Base-by-base conservation (phyloP, 2,329 filamentous ascomycete genomes). In the Fusarium musae region DNA sequence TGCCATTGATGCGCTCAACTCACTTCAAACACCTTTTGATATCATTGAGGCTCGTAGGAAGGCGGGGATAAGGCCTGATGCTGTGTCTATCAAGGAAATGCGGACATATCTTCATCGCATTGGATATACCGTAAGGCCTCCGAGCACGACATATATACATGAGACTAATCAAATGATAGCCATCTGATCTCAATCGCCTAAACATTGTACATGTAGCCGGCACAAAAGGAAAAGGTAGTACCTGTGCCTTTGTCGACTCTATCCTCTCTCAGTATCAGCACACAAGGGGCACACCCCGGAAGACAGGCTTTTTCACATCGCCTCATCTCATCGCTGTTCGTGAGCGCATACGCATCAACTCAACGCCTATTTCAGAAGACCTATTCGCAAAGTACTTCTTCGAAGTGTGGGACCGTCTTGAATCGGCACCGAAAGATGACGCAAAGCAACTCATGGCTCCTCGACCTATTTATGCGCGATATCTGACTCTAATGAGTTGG, bases 21-120 rank as follows among this genome's bases (percentile, higher is more conserved):
- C 93, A 49, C 90, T 98, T 57, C 96, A 99, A 82, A 94, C 93
- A 46, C 97, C 97, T 59, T 96, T 92, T 80, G 89, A 92, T 54
- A 88, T 94, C 58, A 89, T 98, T 23, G 91, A 97, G 80, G 91
- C 92, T 57, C 91, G 96, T 58, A 88, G 91, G 61, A 93, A 93
- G 80, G 92, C 92, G 23, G 93, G 94, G 26, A 85, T 91, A 70
- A 88, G 87, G 34, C 90, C 93, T 78, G 93, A 96, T 82, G 86
- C 90, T 67, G 86, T 87, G 63, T 85, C 93, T 13, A 90, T 96
- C 53, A 89, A 90, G 6, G 93, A 97, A 81, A 97, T 97, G 90
- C 87, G 90, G 73, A 88, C 91, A 68, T 97, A 94, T 88, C 89
- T 94, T 78, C 85, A 86, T 63, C 92, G 92, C 73, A 90, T 96